Evolutionary conservation across 192 early-diverging fungal genomes (phyloP).

Genomic region (Podila epigama): DNA sequence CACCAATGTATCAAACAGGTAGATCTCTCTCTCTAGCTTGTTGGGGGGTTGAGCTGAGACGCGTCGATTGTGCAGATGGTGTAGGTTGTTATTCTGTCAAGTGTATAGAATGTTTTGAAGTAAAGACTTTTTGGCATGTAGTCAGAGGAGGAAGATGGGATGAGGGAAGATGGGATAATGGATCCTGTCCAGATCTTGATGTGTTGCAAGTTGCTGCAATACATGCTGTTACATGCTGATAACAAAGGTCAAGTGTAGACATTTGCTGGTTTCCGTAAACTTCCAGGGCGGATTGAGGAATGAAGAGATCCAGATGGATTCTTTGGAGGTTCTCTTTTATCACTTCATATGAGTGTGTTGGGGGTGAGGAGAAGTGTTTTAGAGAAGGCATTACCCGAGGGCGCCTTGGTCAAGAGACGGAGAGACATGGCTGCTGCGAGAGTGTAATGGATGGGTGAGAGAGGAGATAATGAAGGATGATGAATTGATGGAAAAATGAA

Average conservation of each 20-base stretch:
- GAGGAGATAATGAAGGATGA: conserved; percentile 11
- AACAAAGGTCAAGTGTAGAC: not conserved
- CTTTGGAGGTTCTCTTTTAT: not conserved
- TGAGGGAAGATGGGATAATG: no score
- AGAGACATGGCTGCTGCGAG: conserved; percentile 37
- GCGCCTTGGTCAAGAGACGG: conserved; percentile 50
- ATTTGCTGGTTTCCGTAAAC: not conserved
- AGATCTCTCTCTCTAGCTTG: no score
- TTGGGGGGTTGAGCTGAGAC: no score
- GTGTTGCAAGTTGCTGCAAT: no score
- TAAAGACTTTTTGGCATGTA: not conserved
- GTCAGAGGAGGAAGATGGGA: no score
- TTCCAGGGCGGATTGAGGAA: not conserved
- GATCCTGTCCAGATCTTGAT: no score
- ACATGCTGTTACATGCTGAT: no score
- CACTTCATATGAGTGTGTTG: not conserved
- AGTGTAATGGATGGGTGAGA: conserved; percentile 5
- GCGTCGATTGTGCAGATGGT: no score
- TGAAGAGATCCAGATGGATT: not conserved
- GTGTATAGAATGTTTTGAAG: no score
- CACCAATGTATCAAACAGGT: no score
- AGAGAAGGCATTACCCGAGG: conserved; percentile 35
- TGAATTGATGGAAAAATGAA: no score
- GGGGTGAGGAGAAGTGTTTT: not conserved
- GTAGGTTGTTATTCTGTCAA: no score